Evolutionary conservation across 2,329 filamentous ascomycete species (phyloP), one percentile per base, ranked within the genome.

Genomic region (Fonsecaea nubica): DNA sequence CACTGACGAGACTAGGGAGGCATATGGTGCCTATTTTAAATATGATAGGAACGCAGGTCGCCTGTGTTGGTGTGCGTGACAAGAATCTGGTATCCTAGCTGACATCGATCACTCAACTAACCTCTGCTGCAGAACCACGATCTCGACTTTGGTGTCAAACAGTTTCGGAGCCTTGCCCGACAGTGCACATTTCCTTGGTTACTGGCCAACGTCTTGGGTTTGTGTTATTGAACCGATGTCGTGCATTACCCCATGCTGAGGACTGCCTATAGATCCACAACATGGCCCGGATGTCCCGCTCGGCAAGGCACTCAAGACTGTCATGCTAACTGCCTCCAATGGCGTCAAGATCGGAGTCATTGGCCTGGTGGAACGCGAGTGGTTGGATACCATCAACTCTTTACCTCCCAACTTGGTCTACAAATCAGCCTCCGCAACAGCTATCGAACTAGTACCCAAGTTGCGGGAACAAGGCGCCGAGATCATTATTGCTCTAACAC

Each of bases 1-100:
- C 54, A 58, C 58, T 66, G 55, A 66, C 38, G 15, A 35, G 25
- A 25, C n/a, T 52, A 70, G 68, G 70, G 9, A 76, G 88, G 71
- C 93, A 97, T 78, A 97, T 97, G 93, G 89, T 96, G 9, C 90
- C 92, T 0, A 85, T 95, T 9, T 80, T 97, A 54, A 96, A 97
- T 76, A 82, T 84, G 30, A 87, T 93, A 71, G 88, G 89, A 3
- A 95, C 92, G 0, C 86, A 92, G 75, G 90, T 89, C 52, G 90
- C 92, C n/a, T 93, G 91, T 76, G 84, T 96, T 58, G 92, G 92
- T 66, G 90, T 92, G 82, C 75, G 88, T 84, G 69, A 38, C 13
- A 18, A 42, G 30, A 21, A 8, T 12, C 15, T 13, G 10, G 4
- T 35, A 8, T 54, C 62, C 25, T 21, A 56, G 58, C 40, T 59